Conservation (phyloP, 2,329 filamentous ascomycete genomes). For the Teratosphaeria zuluensis region DNA sequence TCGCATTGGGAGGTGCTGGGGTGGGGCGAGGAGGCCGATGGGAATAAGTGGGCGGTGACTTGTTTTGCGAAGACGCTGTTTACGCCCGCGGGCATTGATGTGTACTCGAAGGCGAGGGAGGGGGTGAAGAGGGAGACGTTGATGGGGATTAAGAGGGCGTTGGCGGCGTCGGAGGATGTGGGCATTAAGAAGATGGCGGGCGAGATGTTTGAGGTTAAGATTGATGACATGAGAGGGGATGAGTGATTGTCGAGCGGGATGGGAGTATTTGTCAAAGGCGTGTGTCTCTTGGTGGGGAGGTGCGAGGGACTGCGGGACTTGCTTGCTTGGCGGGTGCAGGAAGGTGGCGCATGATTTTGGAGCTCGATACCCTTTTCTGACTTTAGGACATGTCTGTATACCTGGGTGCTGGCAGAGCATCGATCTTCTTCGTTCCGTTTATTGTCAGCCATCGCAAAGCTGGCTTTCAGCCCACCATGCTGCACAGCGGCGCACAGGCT, state of each 20-base stretch:
- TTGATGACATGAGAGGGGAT: constrained; percentile 15
- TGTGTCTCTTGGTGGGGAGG: background rate
- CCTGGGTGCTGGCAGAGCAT: constrained; percentile 8
- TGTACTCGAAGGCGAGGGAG: constrained; percentile 57
- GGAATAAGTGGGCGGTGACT: constrained; percentile 61
- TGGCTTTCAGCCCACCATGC: background rate
- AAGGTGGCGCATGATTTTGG: background rate
- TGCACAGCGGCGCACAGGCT: background rate
- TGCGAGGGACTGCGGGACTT: background rate
- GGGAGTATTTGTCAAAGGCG: background rate
- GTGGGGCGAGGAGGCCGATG: constrained; percentile 48
- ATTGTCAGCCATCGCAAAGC: background rate
- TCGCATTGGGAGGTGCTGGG: constrained; percentile 76
- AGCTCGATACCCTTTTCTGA: background rate
- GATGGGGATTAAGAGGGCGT: constrained; percentile 44
- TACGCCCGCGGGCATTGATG: constrained; percentile 70
- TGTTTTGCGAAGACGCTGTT: constrained; percentile 79
- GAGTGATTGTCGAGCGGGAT: background rate
- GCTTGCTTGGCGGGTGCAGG: background rate
- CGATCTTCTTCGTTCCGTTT: background rate
- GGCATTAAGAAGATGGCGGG: constrained; percentile 45
- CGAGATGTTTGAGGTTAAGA: constrained; percentile 39
- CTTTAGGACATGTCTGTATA: constrained; percentile 17
- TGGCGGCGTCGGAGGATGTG: constrained; percentile 42
- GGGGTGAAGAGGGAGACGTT: constrained; percentile 52